These are phyloP conservation scores for Aspergillus proliferans DNA, from an alignment of 2,329 filamentous ascomycete genomes.

Conservation along the genomic window DNA sequence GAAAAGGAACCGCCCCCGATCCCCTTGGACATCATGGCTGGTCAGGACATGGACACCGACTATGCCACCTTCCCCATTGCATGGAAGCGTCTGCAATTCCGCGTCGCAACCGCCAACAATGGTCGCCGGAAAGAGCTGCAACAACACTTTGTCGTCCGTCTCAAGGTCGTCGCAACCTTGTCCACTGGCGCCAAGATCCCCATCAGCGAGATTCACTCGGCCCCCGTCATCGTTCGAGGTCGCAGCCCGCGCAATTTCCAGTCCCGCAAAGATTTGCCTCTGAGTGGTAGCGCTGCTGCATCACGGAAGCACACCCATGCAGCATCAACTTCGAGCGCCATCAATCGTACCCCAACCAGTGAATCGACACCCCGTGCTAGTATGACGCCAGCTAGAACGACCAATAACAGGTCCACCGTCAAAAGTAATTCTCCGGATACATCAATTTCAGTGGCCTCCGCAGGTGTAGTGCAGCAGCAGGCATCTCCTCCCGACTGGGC, in stretches of 20 bases:
- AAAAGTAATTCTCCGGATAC: constrained; percentile 34
- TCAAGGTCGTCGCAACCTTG: constrained; percentile 79
- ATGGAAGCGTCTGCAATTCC: constrained; percentile 88
- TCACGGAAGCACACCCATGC: constrained; percentile 62
- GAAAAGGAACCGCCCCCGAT: constrained; percentile 85
- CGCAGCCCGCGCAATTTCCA: constrained; percentile 93
- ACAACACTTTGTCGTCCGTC: constrained; percentile 85
- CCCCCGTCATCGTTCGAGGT: constrained; percentile 87
- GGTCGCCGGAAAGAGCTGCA: constrained; percentile 90
- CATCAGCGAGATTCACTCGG: constrained; percentile 76
- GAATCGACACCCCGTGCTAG: constrained; percentile 24
- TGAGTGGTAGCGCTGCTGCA: constrained; percentile 71
- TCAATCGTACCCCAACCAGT: constrained; percentile 27
- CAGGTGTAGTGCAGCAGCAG: constrained; percentile 19
- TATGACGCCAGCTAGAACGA: constrained; percentile 20
- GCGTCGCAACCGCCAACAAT: constrained; percentile 94
- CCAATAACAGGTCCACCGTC: constrained; percentile 15
- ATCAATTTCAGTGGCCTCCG: constrained; percentile 18
- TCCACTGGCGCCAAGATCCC: constrained; percentile 76
- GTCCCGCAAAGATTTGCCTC: constrained; percentile 82
- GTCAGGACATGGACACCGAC: constrained; percentile 70
- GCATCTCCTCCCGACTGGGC: constrained; percentile 31
- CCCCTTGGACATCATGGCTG: constrained; percentile 60
- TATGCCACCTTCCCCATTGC: constrained; percentile 87
- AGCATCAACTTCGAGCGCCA: constrained; percentile 20